Base-by-base conservation (phyloP, 148 eudicot genomes). In the Tetragonia tetragonoides region DNA sequence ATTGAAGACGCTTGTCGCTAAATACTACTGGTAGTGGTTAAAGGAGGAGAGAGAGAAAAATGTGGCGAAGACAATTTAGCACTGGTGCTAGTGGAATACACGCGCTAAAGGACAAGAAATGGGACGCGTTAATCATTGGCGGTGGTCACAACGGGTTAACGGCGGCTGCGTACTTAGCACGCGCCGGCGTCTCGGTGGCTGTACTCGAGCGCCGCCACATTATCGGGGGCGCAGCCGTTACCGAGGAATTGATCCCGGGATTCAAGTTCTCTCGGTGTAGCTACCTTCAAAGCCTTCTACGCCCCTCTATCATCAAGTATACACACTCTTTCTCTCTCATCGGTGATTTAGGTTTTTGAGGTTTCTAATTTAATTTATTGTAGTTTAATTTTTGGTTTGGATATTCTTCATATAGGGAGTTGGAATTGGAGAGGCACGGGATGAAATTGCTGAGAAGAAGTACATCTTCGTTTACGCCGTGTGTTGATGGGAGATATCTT, bases 101-200 rank as follows among this genome's bases (percentile, higher is more conserved):
- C 68, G 84, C 81, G 44, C 83, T 90, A 16, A 76, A 78, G 64
- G 81, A 59, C 68, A 90, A 86, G 75, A 95, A 93, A 65, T 95
- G 96, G 94, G 99, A 95, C 82, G 99, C 97, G 6, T 3, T 95
- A 4, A 83, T 95, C 11, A 88, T 95, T 72, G 99, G 99, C 75
- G 99, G 92, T 7, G 99, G 99, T 34, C 99, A 95, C 90, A 95
- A 95, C 77, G 99, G 99, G 16, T 90, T 95, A 66, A 93, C 92
- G 20, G 90, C 97, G 68, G 97, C 99, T 61, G 97, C 99, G 0
- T 95, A 95, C 86, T 85, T 95, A 20, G 94, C 97, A 28, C 93
- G 90, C 68, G 86, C 89, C 28, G 97, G 99, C 64, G 87, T 93
- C 75, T 91, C 99, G 54, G 99, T 95, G 57, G 99, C 94, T n/a